Conservation (phyloP, 2,329 filamentous ascomycete genomes). For the Stagonosporopsis cucurbitacearum region DNA sequence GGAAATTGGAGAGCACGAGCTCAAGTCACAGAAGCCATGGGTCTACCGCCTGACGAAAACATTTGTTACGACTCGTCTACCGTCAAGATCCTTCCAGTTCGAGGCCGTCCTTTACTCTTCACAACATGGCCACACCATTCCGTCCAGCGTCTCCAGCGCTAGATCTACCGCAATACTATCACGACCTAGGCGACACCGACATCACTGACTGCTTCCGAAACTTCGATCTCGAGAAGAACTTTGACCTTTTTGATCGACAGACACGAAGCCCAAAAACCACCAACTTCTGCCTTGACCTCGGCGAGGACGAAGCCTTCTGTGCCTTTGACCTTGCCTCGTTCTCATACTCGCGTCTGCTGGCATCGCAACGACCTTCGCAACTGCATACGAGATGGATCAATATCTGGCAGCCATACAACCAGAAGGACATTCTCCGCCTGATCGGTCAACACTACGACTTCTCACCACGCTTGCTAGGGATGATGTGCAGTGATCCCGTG, state of each 20-base stretch:
- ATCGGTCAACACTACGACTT: slow-evolving; percentile 70
- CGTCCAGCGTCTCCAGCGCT: slow-evolving; percentile 36
- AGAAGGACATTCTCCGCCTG: slow-evolving; percentile 62
- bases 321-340: slow-evolving; percentile 60
- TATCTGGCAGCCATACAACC: slow-evolving; percentile 70
- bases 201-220: slow-evolving; percentile 55
- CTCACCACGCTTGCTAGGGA: slow-evolving; percentile 67
- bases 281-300: slow-evolving; percentile 73
- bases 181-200: slow-evolving; percentile 41
- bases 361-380: slow-evolving; percentile 53
- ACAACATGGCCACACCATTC: slow-evolving; percentile 37
- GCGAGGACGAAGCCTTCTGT: slow-evolving; percentile 61
- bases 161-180: slow-evolving; percentile 45
- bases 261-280: slow-evolving; percentile 52
- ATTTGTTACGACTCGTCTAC: background rate
- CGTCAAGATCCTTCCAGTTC: background rate
- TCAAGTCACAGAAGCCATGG: slow-evolving; percentile 32
- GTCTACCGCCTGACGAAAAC: background rate
- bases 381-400: slow-evolving; percentile 76
- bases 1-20: slow-evolving; percentile 35
- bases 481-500: slow-evolving; percentile 67
- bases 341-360: slow-evolving; percentile 50
- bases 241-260: slow-evolving; percentile 52
- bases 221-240: slow-evolving; percentile 61
- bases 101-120: background rate